Evolutionary conservation across 78 protist species (phyloP).

Genomic region (Dictyostelium brefeldianum): DNA sequence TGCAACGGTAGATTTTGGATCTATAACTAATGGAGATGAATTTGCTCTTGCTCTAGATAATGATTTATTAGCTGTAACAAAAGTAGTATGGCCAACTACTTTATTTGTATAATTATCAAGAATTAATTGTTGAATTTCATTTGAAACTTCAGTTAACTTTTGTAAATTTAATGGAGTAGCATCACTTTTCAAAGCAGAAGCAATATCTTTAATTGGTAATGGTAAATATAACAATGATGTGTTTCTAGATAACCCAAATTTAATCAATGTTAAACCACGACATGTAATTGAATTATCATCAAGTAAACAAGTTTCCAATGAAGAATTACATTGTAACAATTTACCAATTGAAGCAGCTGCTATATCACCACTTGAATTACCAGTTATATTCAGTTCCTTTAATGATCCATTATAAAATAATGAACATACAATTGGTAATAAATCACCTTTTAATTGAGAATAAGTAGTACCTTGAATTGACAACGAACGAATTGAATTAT

Average conservation of each 20-base stretch:
- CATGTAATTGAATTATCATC: conserved; percentile 69
- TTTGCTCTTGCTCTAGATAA: neutral
- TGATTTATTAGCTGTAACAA: neutral
- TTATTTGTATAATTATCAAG: conserved; percentile 28
- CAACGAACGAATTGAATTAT: conserved; percentile 20
- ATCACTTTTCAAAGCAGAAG: conserved; percentile 11
- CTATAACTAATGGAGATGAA: conserved; percentile 20
- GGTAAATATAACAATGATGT: conserved; percentile 39
- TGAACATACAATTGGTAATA: conserved; percentile 44
- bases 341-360: conserved; percentile 64
- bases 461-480: conserved; percentile 20
- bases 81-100: neutral
- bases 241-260: conserved; percentile 75
- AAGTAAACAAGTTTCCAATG: conserved; percentile 9
- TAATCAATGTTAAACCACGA: conserved; percentile 53
- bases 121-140: conserved; percentile 56
- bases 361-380: conserved; percentile 75
- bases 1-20: conserved; percentile 42
- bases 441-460: conserved; percentile 58
- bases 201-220: conserved; percentile 79
- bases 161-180: neutral
- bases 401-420: conserved; percentile 21
- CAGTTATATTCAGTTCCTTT: conserved; percentile 53
- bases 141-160: conserved; percentile 21
- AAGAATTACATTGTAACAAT: conserved; percentile 26